A percentile compares a stretch with the other conserved stretches of the same genome.
Evolutionary conservation across 2,329 filamentous ascomycete species (phyloP).

Genomic region (Aspergillaceae sp.): DNA sequence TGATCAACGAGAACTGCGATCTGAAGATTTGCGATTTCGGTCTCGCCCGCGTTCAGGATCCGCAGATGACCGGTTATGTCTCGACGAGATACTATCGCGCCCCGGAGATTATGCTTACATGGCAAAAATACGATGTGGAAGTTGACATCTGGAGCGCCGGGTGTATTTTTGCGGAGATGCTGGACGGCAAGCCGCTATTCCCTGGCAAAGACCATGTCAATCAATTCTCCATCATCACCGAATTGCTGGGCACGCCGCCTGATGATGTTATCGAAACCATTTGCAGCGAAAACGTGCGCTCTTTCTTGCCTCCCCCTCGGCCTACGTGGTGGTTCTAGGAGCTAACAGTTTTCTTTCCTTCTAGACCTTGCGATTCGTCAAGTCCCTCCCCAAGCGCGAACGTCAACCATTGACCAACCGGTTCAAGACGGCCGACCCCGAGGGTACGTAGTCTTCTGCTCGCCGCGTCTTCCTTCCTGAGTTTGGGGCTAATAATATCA

Average conservation of each 20-base stretch:
- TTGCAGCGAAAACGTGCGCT: slow-evolving; percentile 85
- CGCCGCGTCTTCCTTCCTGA: not conserved
- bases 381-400: slow-evolving; percentile 91
- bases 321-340: no score
- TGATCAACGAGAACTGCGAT: slow-evolving; percentile 99
- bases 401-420: slow-evolving; percentile 77
- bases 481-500: slow-evolving; percentile 7
- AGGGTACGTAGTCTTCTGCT: slow-evolving; percentile 48
- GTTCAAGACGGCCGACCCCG: slow-evolving; percentile 88
- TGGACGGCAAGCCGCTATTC: slow-evolving; percentile 96
- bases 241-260: slow-evolving; percentile 88
- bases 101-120: slow-evolving; percentile 99
- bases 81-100: slow-evolving; percentile 98
- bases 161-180: slow-evolving; percentile 98
- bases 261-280: slow-evolving; percentile 99
- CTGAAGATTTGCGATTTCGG: slow-evolving; percentile 99
- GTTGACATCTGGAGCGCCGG: slow-evolving; percentile 99
- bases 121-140: slow-evolving; percentile 99
- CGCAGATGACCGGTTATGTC: slow-evolving; percentile 99
- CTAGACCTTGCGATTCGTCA: slow-evolving; percentile 90
- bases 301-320: not conserved
- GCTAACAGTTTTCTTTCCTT: not conserved
- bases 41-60: slow-evolving; percentile 92
- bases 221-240: slow-evolving; percentile 99
- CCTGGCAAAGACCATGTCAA: slow-evolving; percentile 99